Percentiles rank a stretch among this genome's conserved stretches.
Evolutionary conservation across 768 basidiomycete genomes (phyloP).

Genomic region (Agrocybe pediades): DNA sequence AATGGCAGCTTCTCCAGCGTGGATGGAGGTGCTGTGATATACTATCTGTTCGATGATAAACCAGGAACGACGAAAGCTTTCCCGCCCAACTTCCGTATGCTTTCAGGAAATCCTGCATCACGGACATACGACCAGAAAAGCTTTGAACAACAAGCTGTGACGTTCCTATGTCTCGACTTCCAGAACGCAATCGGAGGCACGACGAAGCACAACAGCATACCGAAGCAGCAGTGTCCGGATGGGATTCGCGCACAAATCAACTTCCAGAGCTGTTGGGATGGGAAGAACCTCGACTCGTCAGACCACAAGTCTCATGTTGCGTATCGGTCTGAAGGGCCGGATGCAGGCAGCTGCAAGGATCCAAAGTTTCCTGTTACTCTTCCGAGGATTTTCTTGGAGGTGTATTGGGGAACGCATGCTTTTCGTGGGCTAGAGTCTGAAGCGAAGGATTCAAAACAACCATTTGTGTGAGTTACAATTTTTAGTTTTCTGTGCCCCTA

Average conservation of each 20-base stretch:
- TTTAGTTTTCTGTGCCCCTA: too few relatives aligned
- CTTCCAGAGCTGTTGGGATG: conserved; percentile 60
- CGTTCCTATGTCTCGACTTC: conserved; percentile 51
- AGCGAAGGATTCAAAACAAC: conserved; percentile 49
- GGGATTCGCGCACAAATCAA: conserved; percentile 55
- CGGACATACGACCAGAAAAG: conserved; percentile 48
- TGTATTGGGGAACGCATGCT: conserved; percentile 43
- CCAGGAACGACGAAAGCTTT: conserved; percentile 51
- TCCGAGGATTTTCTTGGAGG: conserved; percentile 57
- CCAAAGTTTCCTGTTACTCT: conserved; percentile 45
- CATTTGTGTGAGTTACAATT: conserved; percentile 57
- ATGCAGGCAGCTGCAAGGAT: conserved; percentile 48
- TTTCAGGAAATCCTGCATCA: conserved; percentile 38
- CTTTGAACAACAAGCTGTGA: conserved; percentile 47
- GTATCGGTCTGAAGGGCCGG: conserved; percentile 47
- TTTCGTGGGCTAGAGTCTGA: conserved; percentile 37
- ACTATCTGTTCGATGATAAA: conserved; percentile 50
- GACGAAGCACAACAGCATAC: conserved; percentile 39
- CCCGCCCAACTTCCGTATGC: conserved; percentile 48
- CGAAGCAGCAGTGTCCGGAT: conserved; percentile 41
- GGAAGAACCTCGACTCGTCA: conserved; percentile 49
- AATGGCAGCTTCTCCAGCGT: conserved; percentile 49
- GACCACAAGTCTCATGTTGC: conserved; percentile 57
- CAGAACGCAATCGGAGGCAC: conserved; percentile 29
- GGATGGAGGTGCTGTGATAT: conserved; percentile 47